phyloP scores from a whole-genome alignment of 2,329 filamentous ascomycete species.

The Colletotrichum simmondsii region DNA sequence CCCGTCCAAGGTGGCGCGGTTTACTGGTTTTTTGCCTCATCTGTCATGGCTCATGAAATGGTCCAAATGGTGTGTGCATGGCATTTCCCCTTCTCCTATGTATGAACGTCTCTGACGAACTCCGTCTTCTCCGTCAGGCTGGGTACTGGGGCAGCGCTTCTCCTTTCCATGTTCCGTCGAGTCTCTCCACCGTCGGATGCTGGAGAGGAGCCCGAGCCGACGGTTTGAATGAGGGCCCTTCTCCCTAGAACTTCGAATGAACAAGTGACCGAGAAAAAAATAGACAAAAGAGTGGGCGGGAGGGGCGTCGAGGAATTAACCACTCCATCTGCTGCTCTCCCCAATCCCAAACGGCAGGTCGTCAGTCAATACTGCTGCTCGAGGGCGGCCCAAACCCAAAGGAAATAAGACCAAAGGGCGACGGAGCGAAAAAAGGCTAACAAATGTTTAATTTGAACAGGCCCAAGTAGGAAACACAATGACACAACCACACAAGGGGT shows the following conservation, averaged over 20 bases:
- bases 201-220: constrained; percentile 15
- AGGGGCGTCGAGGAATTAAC: constrained; percentile 8
- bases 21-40: constrained; percentile 3
- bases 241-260: not conserved
- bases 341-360: constrained; percentile 18
- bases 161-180: not conserved
- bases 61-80: not conserved
- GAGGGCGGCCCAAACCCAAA: not conserved
- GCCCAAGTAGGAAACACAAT: constrained; percentile 15
- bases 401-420: not conserved
- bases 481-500: constrained; percentile 13
- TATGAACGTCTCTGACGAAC: not conserved
- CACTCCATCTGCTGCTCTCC: not conserved
- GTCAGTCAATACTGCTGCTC: not conserved
- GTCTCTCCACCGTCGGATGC: constrained; percentile 3
- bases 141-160: not conserved
- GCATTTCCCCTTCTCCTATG: not conserved
- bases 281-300: constrained; percentile 6
- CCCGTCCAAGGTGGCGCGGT: constrained; percentile 19
- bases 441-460: not conserved
- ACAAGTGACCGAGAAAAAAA: not conserved
- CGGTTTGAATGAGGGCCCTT: not conserved
- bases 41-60: not conserved
- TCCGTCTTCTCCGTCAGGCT: not conserved
- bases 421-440: not conserved